Evolutionary conservation across 2,329 filamentous ascomycete genomes (phyloP), one percentile per base, ranked within the genome.

Genomic region (Macrophomina tecta): DNA sequence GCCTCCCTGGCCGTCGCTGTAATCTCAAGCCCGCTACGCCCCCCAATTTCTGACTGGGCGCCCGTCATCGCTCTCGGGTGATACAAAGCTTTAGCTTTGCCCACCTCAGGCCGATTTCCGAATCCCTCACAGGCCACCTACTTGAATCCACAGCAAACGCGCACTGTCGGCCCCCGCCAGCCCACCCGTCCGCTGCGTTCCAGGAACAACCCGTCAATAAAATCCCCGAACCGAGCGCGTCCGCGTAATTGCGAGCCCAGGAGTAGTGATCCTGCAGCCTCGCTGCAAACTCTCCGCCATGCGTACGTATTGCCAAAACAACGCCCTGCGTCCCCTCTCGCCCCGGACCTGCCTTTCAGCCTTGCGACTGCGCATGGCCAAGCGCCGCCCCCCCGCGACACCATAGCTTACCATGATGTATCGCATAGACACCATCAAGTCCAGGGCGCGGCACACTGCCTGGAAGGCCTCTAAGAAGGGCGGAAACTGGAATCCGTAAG

Each of bases 391-490:
- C 23, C 32, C 18, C 28, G 42, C 32, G n/a, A 30, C 36, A 14
- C 34, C 40, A 32, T 49, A 6, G 23, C 63, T 69, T 28, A 68
- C 68, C 11, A 68, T 23, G 23, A 23, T 66, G 55, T 45, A 36
- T 8, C 53, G 68, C 53, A 32, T 71, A 79, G 77, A 79, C 61
- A 62, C 75, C 18, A 74, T 79, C 71, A 73, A 76, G 67, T 75
- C 72, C 48, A 72, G 77, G 64, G 77, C 77, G 64, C 73, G 76
- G 72, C 75, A 75, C 65, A 71, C 73, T 52, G 77, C 77, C n/a
- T 77, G 75, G 60, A 69, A 70, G 5, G 71, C 72, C 65, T 73
- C 73, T 16, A 53, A 69, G 11, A 40, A 69, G 40, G 76, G 77
- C 56, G 77, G 74, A 70, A 78, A 79, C 12, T 66, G 64, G 64